Evolutionary conservation across 768 basidiomycete genomes (phyloP), one percentile per base, ranked within the genome.

Genomic region (Antrodiella citrinella): DNA sequence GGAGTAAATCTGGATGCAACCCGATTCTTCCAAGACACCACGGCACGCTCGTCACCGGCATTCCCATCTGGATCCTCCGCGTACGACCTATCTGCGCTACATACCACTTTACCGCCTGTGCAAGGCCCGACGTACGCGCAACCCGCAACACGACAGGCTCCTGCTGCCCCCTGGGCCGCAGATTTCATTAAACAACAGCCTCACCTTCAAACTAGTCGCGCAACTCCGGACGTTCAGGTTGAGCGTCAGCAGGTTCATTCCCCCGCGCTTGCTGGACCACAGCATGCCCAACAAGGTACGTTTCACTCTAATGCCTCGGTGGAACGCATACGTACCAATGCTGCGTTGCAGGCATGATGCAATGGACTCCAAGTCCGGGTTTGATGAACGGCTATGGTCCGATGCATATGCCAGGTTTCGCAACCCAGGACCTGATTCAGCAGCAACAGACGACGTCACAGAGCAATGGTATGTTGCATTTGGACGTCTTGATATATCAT

Each of bases 1-100:
- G 70, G 69, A 38, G 64, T 76, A 47, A 76, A 77, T 52, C 76
- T 82, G 63, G 87, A 89, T 59, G 86, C 82, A 3, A 72, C 82
- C 13, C 77, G 70, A 39, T 91, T 91, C 71, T 88, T 90, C 62
- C 69, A 74, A 26, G 51, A 59, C 25, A 54, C 54, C 2, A 43
- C 11, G 13, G 49, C 54, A 13, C 52, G 52, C 12, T 53, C 49
- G 26, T 64, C 57, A 55, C 65, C 52, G n/a, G 59, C 52, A 50
- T 65, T 50, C 50, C 64, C 70, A 4, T 43, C 69, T n/a, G 51
- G 65, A 1, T 67, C 68, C 20, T 55, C 69, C 21, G 55, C 76
- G 2, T 88, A 83, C 59, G 82, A 89, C 57, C 59, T 89, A 3
- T 72, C 78, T 45, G 69, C 72, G n/a, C 65, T 86, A 50, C 73